Evolutionary conservation across 768 basidiomycete genomes (phyloP).

Genomic region (Hericium coralloides): DNA sequence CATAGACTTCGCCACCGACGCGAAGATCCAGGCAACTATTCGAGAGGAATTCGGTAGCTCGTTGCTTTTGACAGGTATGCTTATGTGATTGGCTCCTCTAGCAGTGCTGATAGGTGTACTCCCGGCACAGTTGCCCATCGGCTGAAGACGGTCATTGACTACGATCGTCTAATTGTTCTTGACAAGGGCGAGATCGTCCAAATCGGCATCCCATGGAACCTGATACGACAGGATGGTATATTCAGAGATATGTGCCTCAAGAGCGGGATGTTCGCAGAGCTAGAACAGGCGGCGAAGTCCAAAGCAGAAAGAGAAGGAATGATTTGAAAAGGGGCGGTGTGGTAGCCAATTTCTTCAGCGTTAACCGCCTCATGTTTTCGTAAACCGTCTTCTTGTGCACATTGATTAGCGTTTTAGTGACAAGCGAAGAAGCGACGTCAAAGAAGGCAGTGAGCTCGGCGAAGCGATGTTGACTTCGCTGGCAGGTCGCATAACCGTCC

Average conservation of each 20-base stretch:
- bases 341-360: too few species aligned
- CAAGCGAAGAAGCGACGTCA: too few species aligned
- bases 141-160: slow-evolving; percentile 68
- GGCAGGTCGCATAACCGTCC: too few species aligned
- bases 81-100: background rate
- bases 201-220: slow-evolving; percentile 41
- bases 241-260: slow-evolving; percentile 47
- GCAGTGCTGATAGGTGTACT: too few species aligned
- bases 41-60: slow-evolving; percentile 76
- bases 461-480: too few species aligned
- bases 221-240: slow-evolving; percentile 33
- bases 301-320: slow-evolving; percentile 12
- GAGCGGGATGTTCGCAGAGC: slow-evolving; percentile 52
- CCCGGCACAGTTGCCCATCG: background rate
- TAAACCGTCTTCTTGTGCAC: too few species aligned
- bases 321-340: background rate
- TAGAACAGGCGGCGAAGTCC: slow-evolving; percentile 47
- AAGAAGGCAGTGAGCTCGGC: too few species aligned
- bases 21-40: slow-evolving; percentile 85
- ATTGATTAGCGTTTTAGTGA: too few species aligned
- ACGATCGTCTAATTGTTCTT: slow-evolving; percentile 70
- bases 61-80: slow-evolving; percentile 29
- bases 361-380: too few species aligned
- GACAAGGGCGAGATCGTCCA: slow-evolving; percentile 50
- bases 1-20: slow-evolving; percentile 82